Conservation (phyloP, 1,284 basidiomycete species). For the Hortiboletus rubellus region DNA sequence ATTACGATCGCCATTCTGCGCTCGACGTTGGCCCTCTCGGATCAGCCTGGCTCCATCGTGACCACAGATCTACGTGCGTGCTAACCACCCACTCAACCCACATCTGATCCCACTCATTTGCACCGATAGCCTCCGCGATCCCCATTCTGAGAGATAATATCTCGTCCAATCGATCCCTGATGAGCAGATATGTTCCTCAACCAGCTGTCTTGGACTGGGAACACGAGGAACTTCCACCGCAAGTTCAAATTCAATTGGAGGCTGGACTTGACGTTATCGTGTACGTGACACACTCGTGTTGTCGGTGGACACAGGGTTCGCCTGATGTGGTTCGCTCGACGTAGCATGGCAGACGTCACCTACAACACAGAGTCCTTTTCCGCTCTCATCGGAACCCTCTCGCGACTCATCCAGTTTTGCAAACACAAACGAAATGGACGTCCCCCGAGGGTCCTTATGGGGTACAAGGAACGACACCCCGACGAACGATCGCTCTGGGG, state of each 20-base stretch:
- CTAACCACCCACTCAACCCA: not conserved
- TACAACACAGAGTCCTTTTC: conserved; percentile 87
- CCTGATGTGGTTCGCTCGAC: not conserved
- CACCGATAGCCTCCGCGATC: conserved; percentile 68
- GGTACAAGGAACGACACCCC: conserved; percentile 80
- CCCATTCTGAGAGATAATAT: conserved; percentile 76
- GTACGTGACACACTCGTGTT: conserved; percentile 38
- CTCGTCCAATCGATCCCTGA: conserved; percentile 45
- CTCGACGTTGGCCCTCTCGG: conserved; percentile 28
- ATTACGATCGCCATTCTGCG: conserved; percentile 61
- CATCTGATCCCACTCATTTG: not conserved
- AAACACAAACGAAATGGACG: conserved; percentile 9
- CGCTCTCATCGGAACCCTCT: conserved; percentile 58
- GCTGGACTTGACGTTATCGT: conserved; percentile 56
- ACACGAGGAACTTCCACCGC: conserved; percentile 48
- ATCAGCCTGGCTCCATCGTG: conserved; percentile 46
- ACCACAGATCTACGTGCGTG: conserved; percentile 74
- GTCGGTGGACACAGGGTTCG: too few species aligned
- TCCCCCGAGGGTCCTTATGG: conserved; percentile 60
- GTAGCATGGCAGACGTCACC: conserved; percentile 85
- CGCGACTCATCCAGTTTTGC: conserved; percentile 41
- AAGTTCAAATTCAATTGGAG: conserved; percentile 42
- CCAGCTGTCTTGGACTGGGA: conserved; percentile 77
- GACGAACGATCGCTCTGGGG: conserved; percentile 75
- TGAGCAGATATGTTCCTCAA: conserved; percentile 33